Evolutionary conservation across 768 basidiomycete genomes (phyloP).

Genomic region (Paxillus involutus): DNA sequence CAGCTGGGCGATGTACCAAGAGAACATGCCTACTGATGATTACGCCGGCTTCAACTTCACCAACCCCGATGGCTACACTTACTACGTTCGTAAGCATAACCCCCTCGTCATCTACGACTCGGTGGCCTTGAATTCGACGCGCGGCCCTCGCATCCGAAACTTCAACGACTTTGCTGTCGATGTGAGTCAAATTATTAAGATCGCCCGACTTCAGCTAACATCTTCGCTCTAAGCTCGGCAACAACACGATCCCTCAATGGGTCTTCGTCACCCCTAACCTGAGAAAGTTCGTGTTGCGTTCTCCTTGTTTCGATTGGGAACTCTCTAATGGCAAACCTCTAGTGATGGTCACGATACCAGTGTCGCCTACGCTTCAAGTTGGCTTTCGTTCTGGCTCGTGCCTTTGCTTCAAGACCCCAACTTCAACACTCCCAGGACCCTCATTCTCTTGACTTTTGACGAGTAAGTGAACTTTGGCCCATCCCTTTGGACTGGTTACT

Average conservation of each 20-base stretch:
- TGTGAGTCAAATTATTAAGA: conserved; percentile 19
- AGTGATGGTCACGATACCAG: conserved; percentile 62
- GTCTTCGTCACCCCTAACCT: conserved; percentile 62
- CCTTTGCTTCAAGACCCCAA: conserved; percentile 48
- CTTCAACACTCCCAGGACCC: conserved; percentile 55
- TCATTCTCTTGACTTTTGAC: conserved; percentile 63
- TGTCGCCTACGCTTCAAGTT: conserved; percentile 45
- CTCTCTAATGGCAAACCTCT: conserved; percentile 7
- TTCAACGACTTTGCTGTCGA: conserved; percentile 64
- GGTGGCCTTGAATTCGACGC: conserved; percentile 40
- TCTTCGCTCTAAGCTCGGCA: conserved; percentile 23
- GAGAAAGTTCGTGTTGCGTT: conserved; percentile 15
- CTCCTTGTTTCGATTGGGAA: background rate
- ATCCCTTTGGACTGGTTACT: background rate
- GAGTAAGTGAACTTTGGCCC: conserved; percentile 38
- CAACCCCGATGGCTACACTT: conserved; percentile 37
- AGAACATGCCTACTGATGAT: conserved; percentile 52
- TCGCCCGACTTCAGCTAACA: background rate
- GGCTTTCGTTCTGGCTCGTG: conserved; percentile 49
- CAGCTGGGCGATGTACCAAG: conserved; percentile 61
- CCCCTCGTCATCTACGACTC: conserved; percentile 52
- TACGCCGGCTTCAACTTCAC: conserved; percentile 40
- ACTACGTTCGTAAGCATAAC: conserved; percentile 56
- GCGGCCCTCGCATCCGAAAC: conserved; percentile 47
- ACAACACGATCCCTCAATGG: conserved; percentile 54